Base-by-base conservation (phyloP, 2,329 filamentous ascomycete genomes). In the Hypoxylon sp. region DNA sequence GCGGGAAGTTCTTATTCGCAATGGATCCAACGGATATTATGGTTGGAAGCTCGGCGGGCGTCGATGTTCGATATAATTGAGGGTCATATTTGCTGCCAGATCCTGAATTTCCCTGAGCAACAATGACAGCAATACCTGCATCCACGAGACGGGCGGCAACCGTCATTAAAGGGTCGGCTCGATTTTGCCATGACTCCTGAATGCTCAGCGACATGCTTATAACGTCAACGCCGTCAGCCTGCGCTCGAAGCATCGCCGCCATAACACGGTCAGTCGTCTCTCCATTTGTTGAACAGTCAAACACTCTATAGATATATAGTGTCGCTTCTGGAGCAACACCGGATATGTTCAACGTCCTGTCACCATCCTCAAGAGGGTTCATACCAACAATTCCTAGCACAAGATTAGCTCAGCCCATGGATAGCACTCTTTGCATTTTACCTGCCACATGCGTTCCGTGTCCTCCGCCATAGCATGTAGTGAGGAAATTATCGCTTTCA, bases 161-260 rank as follows among this genome's bases (percentile, higher is more conserved):
- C 14, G 68, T 69, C 17, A 68, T 51, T 19, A 70, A 33, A 13
- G 69, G 63, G 52, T 70, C 66, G 3, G 14, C 47, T 17, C 55
- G 52, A 11, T 68, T 44, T 56, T 64, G 51, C 70, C 71, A 61
- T 2, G 56, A 60, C 39, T 67, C 66, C 33, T 58, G 42, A 26
- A 67, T 61, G 53, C 72, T 24, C 11, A 77, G 59, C 0, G 76
- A 77, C 65, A 78, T 75, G 53, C 72, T 76, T 42, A 78, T 69
- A 9, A 78, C 67, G 26, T 78, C 74, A 3, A 75, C 74, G 22
- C 74, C 73, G 24, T 78, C 77, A 8, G 65, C 65, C 1, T 72
- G 65, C 0, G 76, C 75, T 33, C 67, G 65, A 1, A 73, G 52
- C 71, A 78, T 76, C 10, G 73, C 74, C 0, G 72, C 73, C 22